Conservation (phyloP, 106 monocot species). For the Acorus calamus region DNA sequence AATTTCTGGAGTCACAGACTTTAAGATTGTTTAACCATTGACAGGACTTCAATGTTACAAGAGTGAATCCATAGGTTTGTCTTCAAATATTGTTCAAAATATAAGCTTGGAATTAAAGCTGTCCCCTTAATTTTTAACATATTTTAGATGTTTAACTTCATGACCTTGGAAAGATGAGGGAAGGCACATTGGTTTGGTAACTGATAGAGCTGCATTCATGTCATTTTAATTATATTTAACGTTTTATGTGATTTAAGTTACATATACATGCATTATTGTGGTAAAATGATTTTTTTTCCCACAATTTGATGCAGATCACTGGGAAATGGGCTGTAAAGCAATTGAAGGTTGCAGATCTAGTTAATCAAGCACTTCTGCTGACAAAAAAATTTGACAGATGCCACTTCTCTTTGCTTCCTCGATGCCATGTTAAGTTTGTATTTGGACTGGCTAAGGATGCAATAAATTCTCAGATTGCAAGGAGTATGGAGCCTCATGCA, state of each 20-base stretch:
- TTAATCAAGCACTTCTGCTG: slow-evolving; percentile 30
- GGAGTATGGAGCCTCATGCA: slow-evolving; percentile 8
- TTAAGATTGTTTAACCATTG: too few species aligned
- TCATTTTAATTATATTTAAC: neutral
- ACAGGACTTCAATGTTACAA: too few species aligned
- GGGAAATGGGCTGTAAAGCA: slow-evolving; percentile 51
- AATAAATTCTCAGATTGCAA: slow-evolving; percentile 48
- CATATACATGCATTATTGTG: neutral
- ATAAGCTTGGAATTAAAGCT: too few species aligned
- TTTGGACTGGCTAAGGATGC: slow-evolving; percentile 58
- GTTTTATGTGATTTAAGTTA: neutral
- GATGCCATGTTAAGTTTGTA: slow-evolving; percentile 39
- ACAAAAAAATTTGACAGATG: slow-evolving; percentile 41
- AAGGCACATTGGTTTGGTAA: too few species aligned
- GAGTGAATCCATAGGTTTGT: too few species aligned
- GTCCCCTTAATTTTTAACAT: too few species aligned
- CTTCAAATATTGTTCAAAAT: too few species aligned
- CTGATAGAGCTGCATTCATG: too few species aligned
- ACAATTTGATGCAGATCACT: slow-evolving; percentile 33
- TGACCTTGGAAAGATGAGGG: too few species aligned
- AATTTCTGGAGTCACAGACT: too few species aligned
- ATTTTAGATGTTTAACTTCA: too few species aligned
- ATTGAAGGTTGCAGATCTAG: slow-evolving; percentile 36
- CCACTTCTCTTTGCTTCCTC: slow-evolving; percentile 31
- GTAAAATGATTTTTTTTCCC: neutral